These are phyloP conservation scores for Amaranthus tricolor DNA, from an alignment of 179 eudicot species.

Conservation along the genomic window DNA sequence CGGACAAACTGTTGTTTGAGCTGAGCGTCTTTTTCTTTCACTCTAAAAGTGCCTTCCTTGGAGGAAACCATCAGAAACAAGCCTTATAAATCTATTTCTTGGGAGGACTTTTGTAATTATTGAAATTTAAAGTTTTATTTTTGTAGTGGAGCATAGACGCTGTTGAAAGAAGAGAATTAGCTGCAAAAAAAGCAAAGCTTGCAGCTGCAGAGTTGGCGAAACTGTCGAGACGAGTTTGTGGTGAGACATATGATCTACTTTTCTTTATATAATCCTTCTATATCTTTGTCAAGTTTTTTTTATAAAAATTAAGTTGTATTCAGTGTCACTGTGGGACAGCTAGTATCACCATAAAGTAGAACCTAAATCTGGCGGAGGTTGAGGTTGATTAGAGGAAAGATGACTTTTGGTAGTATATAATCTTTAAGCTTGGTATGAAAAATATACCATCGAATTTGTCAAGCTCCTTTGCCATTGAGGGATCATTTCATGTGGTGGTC, in stretches of 20 bases:
- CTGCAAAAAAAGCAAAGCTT: slow-evolving; percentile 94
- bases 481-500: neutral
- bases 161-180: slow-evolving; percentile 79
- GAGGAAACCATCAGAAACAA: neutral
- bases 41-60: neutral
- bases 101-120: neutral
- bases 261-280: slow-evolving; percentile 5
- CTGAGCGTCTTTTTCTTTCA: neutral
- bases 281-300: neutral
- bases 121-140: slow-evolving; percentile 9
- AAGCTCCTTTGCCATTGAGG: neutral
- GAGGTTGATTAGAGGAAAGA: neutral
- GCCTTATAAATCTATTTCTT: neutral
- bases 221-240: slow-evolving; percentile 88
- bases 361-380: neutral
- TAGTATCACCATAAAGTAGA: neutral
- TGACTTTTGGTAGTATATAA: neutral
- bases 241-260: slow-evolving; percentile 42
- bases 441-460: neutral
- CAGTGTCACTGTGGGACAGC: neutral
- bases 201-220: slow-evolving; percentile 98
- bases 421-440: neutral
- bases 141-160: slow-evolving; percentile 81
- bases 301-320: neutral
- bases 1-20: neutral